Conservation (phyloP, 2,329 filamentous ascomycete genomes). For the Colletotrichum musicola region DNA sequence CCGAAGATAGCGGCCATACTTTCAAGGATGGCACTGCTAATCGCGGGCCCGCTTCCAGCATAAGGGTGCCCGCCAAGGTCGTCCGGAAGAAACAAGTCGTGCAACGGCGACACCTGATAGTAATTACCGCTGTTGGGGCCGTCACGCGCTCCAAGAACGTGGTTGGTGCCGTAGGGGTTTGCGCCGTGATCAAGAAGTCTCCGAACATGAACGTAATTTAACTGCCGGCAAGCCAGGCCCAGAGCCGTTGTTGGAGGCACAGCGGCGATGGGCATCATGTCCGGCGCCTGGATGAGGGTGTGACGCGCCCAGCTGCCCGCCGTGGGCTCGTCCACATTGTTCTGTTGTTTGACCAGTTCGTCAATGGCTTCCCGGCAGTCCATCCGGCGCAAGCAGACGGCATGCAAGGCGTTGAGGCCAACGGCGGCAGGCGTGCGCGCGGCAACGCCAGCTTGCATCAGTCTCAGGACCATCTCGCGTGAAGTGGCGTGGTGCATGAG, state of each 20-base stretch:
- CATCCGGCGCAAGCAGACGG: slow-evolving; percentile 15
- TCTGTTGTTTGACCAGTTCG: slow-evolving; percentile 15
- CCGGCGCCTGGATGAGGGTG: not conserved
- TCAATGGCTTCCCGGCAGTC: slow-evolving; percentile 9
- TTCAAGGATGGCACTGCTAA: not conserved
- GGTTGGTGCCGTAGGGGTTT: not conserved
- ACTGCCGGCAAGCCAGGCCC: slow-evolving; percentile 20
- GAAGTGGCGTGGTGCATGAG: slow-evolving; percentile 24
- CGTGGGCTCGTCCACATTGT: slow-evolving; percentile 7
- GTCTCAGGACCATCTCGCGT: slow-evolving; percentile 9
- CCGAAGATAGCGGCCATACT: not conserved
- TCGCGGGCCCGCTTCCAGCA: not conserved
- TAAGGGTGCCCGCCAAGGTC: not conserved
- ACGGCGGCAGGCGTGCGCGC: not conserved
- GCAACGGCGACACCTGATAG: slow-evolving; percentile 16
- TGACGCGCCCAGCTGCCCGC: not conserved
- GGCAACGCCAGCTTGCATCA: not conserved
- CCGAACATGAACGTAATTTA: slow-evolving; percentile 9
- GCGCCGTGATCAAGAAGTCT: slow-evolving; percentile 3
- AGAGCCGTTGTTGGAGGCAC: slow-evolving; percentile 23
- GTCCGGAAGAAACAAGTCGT: slow-evolving; percentile 24
- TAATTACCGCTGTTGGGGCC: not conserved
- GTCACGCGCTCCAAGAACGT: not conserved
- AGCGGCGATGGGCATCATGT: not conserved
- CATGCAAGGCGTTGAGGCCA: slow-evolving; percentile 28